Evolutionary conservation across 768 basidiomycete species (phyloP), one percentile per base, ranked within the genome.

Genomic region (Pholiota conissans): DNA sequence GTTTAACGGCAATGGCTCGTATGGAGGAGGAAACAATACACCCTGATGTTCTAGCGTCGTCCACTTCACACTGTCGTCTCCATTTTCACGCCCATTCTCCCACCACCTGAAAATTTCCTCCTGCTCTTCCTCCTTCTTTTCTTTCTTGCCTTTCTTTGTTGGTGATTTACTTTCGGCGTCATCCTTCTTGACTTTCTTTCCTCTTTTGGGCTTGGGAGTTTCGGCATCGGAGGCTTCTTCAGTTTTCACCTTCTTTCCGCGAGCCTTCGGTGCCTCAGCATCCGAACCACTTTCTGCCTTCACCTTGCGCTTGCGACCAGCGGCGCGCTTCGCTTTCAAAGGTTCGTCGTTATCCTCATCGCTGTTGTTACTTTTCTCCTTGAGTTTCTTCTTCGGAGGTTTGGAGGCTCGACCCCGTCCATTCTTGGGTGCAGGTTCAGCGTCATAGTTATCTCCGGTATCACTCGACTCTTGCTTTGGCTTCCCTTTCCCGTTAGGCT

Each of bases 1-100:
- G 67, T 85, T 66, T 7, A 78, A 72, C 1, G 97, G 94, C 53
- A 97, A 76, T 7, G 90, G 82, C 65, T 93, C 87, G 70, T 99
- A 99, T 2, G 95, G 89, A 49, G 93, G 93, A 60, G 97, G 97
- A 74, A 99, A 99, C 61, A 95, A 82, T 35, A 99, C 95, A 49
- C 95, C 97, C 63, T 83, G 86, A 74, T 99, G 97, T 67, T 93
- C 89, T 51, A 99, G 82, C n/a, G 93, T 97, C 60, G 84, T 83
- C 97, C 97, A 99, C 72, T 98, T 97, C 56, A 85, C 77, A 35
- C 85, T 79, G 10, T 85, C 91, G 67, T 94, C 92, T 52, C 84
- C 85, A 57, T 90, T 83, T 28, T 78, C 79, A 61, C 89, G 81
- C 4, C 61, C 57, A 32, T 65, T 76, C 58, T 94, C 90, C 96